Evolutionary conservation across 805 yeast genomes (phyloP), one percentile per base, ranked within the genome.

Genomic region (Wickerhamiella slavikovae): DNA sequence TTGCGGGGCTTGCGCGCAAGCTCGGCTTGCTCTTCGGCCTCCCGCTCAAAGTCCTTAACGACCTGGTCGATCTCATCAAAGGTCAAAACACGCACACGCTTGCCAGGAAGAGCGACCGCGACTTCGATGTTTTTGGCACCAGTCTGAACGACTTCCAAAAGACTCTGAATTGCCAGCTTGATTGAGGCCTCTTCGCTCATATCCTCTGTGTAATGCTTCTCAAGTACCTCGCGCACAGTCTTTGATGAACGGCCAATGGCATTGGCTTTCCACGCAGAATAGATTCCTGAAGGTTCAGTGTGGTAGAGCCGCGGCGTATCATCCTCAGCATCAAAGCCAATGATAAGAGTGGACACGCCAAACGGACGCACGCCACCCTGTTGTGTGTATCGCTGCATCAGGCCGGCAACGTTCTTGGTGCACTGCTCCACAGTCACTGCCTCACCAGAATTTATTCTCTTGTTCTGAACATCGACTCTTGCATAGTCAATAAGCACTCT

Each of bases 321-420:
- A 54, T 80, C 93, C 45, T 74, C 72, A 31, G 73, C 72, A 57
- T 89, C 96, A 45, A 89, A 89, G 1, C 98, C 98, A 15, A 93
- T 93, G 50, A 89, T 77, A 44, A 89, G 60, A 17, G 95, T 89
- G 29, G 94, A 74, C 42, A 89, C 77, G 34, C 98, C 98, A 51
- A 89, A 89, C 14, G 98, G 98, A 54, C 98, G 69, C 16, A 89
- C 94, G 54, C 98, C 98, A 41, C 98, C 98, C 29, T 91, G 72
- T 55, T 89, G 98, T 4, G 98, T 89, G 56, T 85, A 89, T 52
- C 73, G 68, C 52, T 89, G 98, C 55, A 89, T 95, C 26, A 85
- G 85, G 15, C 95, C 94, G n/a, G 98, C 98, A 38, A 89, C 79
- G 46, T 79, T 79, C 51, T 76, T 75, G 22, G 98, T 80, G 51